These are phyloP conservation scores for Pseudogymnoascus sp. DNA, from an alignment of 2,329 filamentous ascomycete species.

Conservation along the genomic window DNA sequence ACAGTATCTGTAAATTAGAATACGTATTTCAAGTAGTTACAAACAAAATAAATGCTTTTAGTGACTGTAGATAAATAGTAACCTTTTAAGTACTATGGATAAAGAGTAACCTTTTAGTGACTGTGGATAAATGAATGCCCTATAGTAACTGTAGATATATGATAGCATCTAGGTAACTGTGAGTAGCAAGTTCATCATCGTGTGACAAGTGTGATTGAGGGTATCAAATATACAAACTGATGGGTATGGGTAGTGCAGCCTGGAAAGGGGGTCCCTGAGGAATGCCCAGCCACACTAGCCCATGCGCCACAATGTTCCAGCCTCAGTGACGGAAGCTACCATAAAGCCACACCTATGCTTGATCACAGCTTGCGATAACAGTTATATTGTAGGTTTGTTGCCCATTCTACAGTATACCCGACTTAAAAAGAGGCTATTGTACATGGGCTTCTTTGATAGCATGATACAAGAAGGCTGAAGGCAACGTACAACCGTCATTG, in stretches of 20 bases:
- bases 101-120: too few relatives aligned
- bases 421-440: background rate
- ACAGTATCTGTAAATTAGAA: too few relatives aligned
- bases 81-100: too few relatives aligned
- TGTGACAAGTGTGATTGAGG: background rate
- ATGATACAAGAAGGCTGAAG: background rate
- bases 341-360: background rate
- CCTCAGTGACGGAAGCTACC: conserved; percentile 6
- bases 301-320: background rate
- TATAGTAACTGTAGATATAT: too few relatives aligned
- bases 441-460: background rate
- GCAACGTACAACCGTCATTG: background rate
- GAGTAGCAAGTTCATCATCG: background rate
- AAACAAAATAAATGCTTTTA: too few relatives aligned
- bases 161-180: too few relatives aligned
- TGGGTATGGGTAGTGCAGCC: background rate
- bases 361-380: background rate
- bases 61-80: too few relatives aligned
- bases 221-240: background rate
- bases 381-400: background rate
- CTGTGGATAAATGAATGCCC: too few relatives aligned
- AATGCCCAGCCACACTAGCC: background rate
- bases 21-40: too few relatives aligned
- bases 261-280: background rate
- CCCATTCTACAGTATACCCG: background rate